Percentiles rank a stretch among this genome's conserved stretches.
These are phyloP conservation scores for Nemania bipapillata DNA, from an alignment of 2,329 filamentous ascomycete species.

Conservation along the genomic window DNA sequence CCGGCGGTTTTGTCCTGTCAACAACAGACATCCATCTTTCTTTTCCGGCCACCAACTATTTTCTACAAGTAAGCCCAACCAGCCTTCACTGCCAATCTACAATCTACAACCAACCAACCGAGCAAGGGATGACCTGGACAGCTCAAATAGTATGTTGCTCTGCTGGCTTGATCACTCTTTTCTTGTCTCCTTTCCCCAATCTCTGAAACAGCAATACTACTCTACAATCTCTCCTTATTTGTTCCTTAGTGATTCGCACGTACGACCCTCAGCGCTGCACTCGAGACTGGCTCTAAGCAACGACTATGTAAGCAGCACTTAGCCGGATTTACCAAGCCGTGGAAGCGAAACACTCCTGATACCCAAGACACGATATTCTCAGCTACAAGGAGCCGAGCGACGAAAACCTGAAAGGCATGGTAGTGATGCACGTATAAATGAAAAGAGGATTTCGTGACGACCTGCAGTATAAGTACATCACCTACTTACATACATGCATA, in stretches of 20 bases:
- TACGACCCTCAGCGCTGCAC: neutral
- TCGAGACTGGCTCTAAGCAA: neutral
- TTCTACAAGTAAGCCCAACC: neutral
- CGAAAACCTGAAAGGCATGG: neutral
- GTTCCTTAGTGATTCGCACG: slow-evolving; percentile 8
- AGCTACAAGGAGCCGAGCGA: neutral
- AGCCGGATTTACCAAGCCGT: slow-evolving; percentile 32
- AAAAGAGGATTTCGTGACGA: slow-evolving; percentile 11
- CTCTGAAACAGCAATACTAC: slow-evolving; percentile 24
- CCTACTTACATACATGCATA: slow-evolving; percentile 18
- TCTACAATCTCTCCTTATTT: slow-evolving; percentile 6
- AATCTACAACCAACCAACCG: slow-evolving; percentile 1
- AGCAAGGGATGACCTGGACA: slow-evolving; percentile 10
- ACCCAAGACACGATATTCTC: slow-evolving; percentile 9
- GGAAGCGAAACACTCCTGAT: slow-evolving; percentile 32
- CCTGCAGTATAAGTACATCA: too few relatives aligned
- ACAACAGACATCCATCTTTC: neutral
- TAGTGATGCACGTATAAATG: slow-evolving; percentile 21
- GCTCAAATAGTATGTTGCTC: slow-evolving; percentile 2
- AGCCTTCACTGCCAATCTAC: neutral
- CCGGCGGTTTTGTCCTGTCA: neutral
- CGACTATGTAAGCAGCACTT: neutral
- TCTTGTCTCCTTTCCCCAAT: slow-evolving; percentile 8
- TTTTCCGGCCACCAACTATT: slow-evolving; percentile 8
- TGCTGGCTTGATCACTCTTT: slow-evolving; percentile 7